Base-by-base conservation (phyloP, 164 flowering plant genomes). In the Kingdonia uniflora region DNA sequence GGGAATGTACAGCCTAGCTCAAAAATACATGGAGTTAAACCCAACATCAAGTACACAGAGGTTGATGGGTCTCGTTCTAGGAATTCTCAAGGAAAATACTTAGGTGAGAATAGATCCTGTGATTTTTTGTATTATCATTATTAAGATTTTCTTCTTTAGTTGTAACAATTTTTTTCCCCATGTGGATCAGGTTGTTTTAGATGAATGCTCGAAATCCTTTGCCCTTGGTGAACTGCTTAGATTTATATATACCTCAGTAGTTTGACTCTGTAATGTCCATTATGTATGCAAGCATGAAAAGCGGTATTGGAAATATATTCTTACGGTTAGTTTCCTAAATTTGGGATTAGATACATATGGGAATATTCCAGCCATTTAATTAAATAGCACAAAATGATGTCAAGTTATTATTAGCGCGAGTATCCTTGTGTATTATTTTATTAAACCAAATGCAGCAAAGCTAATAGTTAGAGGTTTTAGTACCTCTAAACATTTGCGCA, bases 71-170 rank as follows among this genome's bases (percentile, higher is more conserved):
- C 81, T 94, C 41, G 6, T 94, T 14, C 51, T 66, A 76, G 99
- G 92, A 68, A 87, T 89, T 67, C 79, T 94, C 41, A 87, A 72
- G 54, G 99, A 89, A 68, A 89, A 85, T 74, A 77, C 82, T 20
- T 97, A 94, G 97, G 99, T 87, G 42, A 64, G 50, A 13, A 50
- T 44, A 57, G 51, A 41, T 52, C 55, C 26, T 54, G 46, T 19
- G 6, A 26, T 53, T 49, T 14, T 44, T 21, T 58, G 23, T 7
- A 50, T 21, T 16, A 24, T 39, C 8, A 19, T 33, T 16, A 14
- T 14, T 41, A 12, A 20, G n/a, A 11, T 47, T 47, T 21, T 21
- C 11, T 46, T 40, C 55, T 55, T 29, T 49, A 22, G 41, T 40
- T 35, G 44, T 41, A 14, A 26, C 16, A 24, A 16, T 33, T 21